Evolutionary conservation across 1,139 yeast species (phyloP).

Genomic region (Ogataea hybrid): DNA sequence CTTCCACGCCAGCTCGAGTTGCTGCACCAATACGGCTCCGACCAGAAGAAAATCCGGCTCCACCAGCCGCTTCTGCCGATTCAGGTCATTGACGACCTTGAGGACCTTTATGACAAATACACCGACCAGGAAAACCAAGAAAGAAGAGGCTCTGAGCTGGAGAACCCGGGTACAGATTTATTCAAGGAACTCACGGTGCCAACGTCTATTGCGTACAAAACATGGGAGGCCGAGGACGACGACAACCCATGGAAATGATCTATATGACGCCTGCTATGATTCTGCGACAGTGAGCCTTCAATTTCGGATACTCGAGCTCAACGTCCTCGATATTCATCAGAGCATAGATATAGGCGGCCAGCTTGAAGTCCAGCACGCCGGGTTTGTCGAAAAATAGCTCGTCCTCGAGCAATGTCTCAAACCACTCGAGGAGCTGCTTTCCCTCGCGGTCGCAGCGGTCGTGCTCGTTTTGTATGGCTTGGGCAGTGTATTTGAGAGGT

Average conservation of each 20-base stretch:
- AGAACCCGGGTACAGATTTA: slow-evolving; percentile 35
- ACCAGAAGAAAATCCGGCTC: slow-evolving; percentile 42
- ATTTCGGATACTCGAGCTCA: slow-evolving; percentile 10
- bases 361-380: slow-evolving; percentile 27
- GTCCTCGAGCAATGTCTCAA: slow-evolving; percentile 15
- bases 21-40: slow-evolving; percentile 57
- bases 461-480: slow-evolving; percentile 15
- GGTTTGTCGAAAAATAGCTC: slow-evolving; percentile 16
- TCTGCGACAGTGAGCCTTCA: slow-evolving; percentile 16
- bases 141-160: slow-evolving; percentile 14
- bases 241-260: slow-evolving; percentile 32
- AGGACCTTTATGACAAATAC: slow-evolving; percentile 49
- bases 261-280: slow-evolving; percentile 16
- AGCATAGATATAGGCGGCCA: slow-evolving; percentile 26
- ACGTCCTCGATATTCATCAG: slow-evolving; percentile 12
- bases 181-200: slow-evolving; percentile 53
- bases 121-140: slow-evolving; percentile 21
- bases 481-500: slow-evolving; percentile 4
- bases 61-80: slow-evolving; percentile 66
- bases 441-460: slow-evolving; percentile 22
- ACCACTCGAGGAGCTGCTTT: slow-evolving; percentile 11
- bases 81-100: slow-evolving; percentile 58
- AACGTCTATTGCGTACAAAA: slow-evolving; percentile 48
- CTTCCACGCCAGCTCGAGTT: slow-evolving; percentile 62
- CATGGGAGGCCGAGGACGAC: slow-evolving; percentile 32